phyloP scores from a whole-genome alignment of 78 protist species.

The Dictyostelium purpureum region DNA sequence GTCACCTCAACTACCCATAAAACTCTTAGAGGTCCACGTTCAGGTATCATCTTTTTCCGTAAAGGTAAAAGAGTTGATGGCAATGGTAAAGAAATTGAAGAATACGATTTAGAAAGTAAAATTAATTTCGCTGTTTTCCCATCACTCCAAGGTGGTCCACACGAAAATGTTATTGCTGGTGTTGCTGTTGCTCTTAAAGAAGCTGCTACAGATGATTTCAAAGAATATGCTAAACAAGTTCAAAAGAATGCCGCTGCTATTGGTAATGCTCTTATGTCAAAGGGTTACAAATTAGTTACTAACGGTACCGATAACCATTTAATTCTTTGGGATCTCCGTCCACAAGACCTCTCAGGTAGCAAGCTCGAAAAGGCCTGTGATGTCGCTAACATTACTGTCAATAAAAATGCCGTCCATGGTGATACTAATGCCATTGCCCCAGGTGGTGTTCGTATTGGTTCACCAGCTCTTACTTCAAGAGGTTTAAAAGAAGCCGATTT shows the following conservation, averaged over 20 bases:
- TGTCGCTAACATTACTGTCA: conserved; percentile 90
- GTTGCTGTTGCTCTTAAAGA: conserved; percentile 94
- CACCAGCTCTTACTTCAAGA: conserved; percentile 98
- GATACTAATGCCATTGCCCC: conserved; percentile 96
- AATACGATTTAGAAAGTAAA: conserved; percentile 70
- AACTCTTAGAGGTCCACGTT: conserved; percentile 99
- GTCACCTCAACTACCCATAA: conserved; percentile 99
- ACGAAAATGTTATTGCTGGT: conserved; percentile 98
- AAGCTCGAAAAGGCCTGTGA: conserved; percentile 87
- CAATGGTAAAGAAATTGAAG: conserved; percentile 19
- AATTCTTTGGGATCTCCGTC: conserved; percentile 94
- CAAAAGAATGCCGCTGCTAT: conserved; percentile 88
- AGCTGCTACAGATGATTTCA: conserved; percentile 92
- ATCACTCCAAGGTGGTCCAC: conserved; percentile 99
- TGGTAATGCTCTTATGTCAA: conserved; percentile 84
- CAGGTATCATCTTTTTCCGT: conserved; percentile 99
- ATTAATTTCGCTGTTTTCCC: conserved; percentile 98
- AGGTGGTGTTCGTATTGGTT: conserved; percentile 97
- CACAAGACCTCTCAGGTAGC: conserved; percentile 70
- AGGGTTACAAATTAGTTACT: conserved; percentile 94
- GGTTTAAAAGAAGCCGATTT: conserved; percentile 94
- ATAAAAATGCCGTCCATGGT: conserved; percentile 98
- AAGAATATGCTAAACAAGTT: conserved; percentile 91
- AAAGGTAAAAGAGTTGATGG: conserved; percentile 71
- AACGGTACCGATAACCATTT: conserved; percentile 99